Base-by-base conservation (phyloP, 768 basidiomycete species). In the Kwoniella dejecticola region DNA sequence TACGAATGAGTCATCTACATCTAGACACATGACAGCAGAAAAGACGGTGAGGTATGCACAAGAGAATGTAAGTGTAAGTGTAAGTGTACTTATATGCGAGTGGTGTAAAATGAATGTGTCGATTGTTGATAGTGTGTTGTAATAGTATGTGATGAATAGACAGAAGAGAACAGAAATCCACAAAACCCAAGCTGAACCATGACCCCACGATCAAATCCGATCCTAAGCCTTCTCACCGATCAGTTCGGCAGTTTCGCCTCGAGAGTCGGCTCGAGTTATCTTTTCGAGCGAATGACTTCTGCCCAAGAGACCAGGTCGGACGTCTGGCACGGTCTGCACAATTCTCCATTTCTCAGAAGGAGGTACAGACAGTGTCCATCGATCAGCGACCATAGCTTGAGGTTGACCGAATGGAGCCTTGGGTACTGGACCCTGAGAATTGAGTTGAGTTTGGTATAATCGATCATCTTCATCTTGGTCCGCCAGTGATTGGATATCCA, bases 261-360 rank as follows among this genome's bases (percentile, higher is more conserved):
- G 56, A 42, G 40, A 19, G 29, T 78, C 77, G 2, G 77, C 77
- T 21, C 63, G 26, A 3, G 71, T 66, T n/a, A 62, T 53, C 21
- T 55, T 53, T 17, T 70, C 66, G 31, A 70, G 36, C 45, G 48
- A 66, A 33, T 66, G 61, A 8, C 45, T 41, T 23, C 68, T 52
- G 21, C 49, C 56, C 21, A 69, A 30, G 44, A 70, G 17, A 45
- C 77, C 70, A 21, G 77, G 77, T 57, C 78, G 67, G 31, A 75
- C 47, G 23, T 71, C 67, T 13, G 78, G 71, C 17, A 70, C 60
- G 3, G 74, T 68, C 11, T 61, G 48, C 6, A 86, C 85, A 64
- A 91, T 88, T 62, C 84, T 85, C 38, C 89, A 83, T 24, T 85
- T 82, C 70, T 91, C 89, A 57, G 84, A 85, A 0, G 89, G 89